phyloP scores from a whole-genome alignment of 306 rosid genomes.

The Boehmeria nivea region DNA sequence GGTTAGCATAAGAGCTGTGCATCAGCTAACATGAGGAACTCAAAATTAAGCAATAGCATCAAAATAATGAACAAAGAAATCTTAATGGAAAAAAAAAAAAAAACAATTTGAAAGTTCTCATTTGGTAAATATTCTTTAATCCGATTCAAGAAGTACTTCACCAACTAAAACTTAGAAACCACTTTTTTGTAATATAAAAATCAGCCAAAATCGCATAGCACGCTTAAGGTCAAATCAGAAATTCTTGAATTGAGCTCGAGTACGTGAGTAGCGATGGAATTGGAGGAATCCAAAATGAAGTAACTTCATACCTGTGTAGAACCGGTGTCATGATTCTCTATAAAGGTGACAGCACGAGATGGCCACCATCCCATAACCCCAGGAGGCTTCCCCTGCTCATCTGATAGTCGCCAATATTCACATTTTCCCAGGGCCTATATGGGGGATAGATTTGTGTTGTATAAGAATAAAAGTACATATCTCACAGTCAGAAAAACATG shows the following conservation, averaged over 20 bases:
- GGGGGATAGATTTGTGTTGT: too few species aligned
- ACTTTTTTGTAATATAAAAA: too few species aligned
- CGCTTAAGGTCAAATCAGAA: too few species aligned
- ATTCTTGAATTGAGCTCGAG: too few species aligned
- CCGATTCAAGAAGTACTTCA: neutral
- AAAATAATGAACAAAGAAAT: neutral
- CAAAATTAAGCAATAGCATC: neutral
- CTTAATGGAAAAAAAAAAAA: neutral
- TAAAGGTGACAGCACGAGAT: constrained; percentile 95
- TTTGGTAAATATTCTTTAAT: neutral
- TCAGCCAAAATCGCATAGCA: too few species aligned
- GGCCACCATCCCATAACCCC: constrained; percentile 99
- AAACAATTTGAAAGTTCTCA: neutral
- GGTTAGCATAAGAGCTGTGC: constrained; percentile 8
- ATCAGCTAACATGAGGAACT: neutral
- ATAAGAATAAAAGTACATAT: neutral
- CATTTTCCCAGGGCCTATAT: constrained; percentile 75
- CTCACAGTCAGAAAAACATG: neutral
- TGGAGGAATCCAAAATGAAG: neutral
- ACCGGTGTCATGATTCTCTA: constrained; percentile 98
- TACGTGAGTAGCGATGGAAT: too few species aligned
- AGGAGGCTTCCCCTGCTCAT: constrained; percentile 85
- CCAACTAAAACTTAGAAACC: too few species aligned
- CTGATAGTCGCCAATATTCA: constrained; percentile 97
- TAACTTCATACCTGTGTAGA: constrained; percentile 81